phyloP scores from a whole-genome alignment of 2,329 filamentous ascomycete genomes.

The Didymella pinodella region DNA sequence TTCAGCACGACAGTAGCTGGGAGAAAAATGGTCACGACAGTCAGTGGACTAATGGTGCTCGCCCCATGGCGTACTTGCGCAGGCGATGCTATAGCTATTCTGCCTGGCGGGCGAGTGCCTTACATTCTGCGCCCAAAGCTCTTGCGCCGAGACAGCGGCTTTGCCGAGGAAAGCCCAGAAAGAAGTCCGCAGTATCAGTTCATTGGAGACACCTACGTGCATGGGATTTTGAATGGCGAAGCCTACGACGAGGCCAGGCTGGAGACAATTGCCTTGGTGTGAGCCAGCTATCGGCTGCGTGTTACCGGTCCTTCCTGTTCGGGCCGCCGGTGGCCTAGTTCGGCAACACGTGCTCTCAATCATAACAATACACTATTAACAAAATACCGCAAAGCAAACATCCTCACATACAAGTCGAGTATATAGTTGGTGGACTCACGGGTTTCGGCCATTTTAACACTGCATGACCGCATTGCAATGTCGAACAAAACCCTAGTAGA shows the following conservation, averaged over 20 bases:
- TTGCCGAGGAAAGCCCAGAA: background rate
- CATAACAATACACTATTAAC: background rate
- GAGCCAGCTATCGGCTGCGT: background rate
- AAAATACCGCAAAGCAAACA: background rate
- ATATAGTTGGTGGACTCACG: background rate
- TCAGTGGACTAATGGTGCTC: background rate
- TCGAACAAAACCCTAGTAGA: background rate
- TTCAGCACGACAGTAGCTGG: background rate
- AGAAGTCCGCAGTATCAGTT: background rate
- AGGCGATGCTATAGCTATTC: background rate
- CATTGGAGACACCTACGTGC: slow-evolving; percentile 1
- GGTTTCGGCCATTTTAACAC: background rate
- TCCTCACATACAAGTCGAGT: background rate
- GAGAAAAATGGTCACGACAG: background rate
- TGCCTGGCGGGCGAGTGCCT: slow-evolving; percentile 7
- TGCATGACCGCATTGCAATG: background rate
- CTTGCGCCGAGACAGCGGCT: background rate
- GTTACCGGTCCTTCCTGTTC: background rate
- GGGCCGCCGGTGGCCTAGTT: background rate
- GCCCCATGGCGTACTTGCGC: background rate
- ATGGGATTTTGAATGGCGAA: slow-evolving; percentile 5
- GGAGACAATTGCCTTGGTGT: background rate
- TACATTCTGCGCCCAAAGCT: background rate
- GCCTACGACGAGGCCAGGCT: background rate
- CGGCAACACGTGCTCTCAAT: background rate